phyloP scores from a whole-genome alignment of 352 stramenopile species.

The Lagenidium giganteum region DNA sequence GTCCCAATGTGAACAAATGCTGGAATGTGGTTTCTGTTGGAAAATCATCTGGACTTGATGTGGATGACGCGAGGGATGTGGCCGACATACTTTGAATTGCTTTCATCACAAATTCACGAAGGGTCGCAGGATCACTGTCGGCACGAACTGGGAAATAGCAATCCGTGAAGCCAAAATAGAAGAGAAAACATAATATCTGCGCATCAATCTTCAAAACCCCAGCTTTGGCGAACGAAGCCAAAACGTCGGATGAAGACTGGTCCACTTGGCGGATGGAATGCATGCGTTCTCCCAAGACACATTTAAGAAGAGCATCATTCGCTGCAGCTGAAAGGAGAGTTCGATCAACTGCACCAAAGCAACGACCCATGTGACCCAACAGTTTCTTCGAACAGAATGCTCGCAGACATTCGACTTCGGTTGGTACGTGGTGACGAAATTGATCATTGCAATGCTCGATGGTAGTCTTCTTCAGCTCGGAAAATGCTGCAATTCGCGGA shows the following conservation, averaged over 20 bases:
- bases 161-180: slow-evolving; percentile 8
- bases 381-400: too few relatives aligned
- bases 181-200: slow-evolving; percentile 9
- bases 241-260: too few relatives aligned
- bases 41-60: slow-evolving; percentile 10
- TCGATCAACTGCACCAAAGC: too few relatives aligned
- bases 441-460: slow-evolving; percentile 11
- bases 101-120: slow-evolving; percentile 9
- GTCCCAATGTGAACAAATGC: too few relatives aligned
- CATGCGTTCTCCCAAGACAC: too few relatives aligned
- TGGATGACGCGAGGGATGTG: slow-evolving; percentile 3
- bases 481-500: slow-evolving; percentile 10
- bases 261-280: too few relatives aligned
- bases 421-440: slow-evolving; percentile 9
- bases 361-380: too few relatives aligned
- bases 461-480: too few relatives aligned
- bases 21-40: slow-evolving; percentile 15
- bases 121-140: neutral
- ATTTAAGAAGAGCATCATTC: too few relatives aligned
- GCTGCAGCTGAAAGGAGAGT: too few relatives aligned
- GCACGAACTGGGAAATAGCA: slow-evolving; percentile 8
- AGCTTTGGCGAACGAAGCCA: too few relatives aligned
- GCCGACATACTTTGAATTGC: slow-evolving; percentile 7
- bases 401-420: slow-evolving; percentile 5
- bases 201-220: slow-evolving; percentile 4